A percentile compares a stretch with the other conserved stretches of the same genome.
These are phyloP conservation scores for Pythium myriotylum DNA, from an alignment of 352 stramenopile genomes.

Conservation along the genomic window DNA sequence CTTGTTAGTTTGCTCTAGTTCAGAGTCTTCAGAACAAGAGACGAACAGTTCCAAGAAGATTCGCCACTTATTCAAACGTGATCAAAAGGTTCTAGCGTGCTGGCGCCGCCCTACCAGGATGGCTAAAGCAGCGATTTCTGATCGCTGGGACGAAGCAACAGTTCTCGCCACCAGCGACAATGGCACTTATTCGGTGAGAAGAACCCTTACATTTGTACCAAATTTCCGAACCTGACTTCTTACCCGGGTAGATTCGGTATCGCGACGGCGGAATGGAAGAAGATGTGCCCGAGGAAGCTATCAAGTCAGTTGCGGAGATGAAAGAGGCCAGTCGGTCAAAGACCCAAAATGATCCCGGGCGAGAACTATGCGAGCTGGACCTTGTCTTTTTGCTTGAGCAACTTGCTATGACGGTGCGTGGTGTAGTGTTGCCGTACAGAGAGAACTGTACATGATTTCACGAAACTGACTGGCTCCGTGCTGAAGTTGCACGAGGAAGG, in stretches of 20 bases:
- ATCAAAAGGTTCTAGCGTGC: slow-evolving; percentile 17
- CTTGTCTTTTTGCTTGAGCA: slow-evolving; percentile 66
- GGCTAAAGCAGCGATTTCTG: slow-evolving; percentile 2
- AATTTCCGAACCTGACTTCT: neutral
- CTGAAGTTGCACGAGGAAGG: slow-evolving; percentile 66
- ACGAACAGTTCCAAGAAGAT: neutral
- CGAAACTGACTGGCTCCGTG: neutral
- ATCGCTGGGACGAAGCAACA: slow-evolving; percentile 17
- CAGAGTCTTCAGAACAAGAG: slow-evolving; percentile 10
- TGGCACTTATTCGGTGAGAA: slow-evolving; percentile 8
- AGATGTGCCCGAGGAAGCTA: slow-evolving; percentile 41
- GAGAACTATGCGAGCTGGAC: slow-evolving; percentile 25
- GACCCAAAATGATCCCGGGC: neutral
- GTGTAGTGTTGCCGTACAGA: neutral
- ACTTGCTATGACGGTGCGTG: slow-evolving; percentile 59
- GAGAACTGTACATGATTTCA: too few species aligned
- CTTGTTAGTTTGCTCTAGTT: slow-evolving; percentile 15
- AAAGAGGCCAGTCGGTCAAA: neutral
- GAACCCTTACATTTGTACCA: neutral
- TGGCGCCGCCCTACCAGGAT: slow-evolving; percentile 14
- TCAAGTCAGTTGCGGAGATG: slow-evolving; percentile 30
- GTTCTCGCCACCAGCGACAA: slow-evolving; percentile 14
- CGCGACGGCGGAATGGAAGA: slow-evolving; percentile 53
- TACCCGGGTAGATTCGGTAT: slow-evolving; percentile 49
- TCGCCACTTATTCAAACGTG: slow-evolving; percentile 3